A percentile compares a stretch with the other conserved stretches of the same genome.
Conservation (phyloP, 2,329 filamentous ascomycete genomes). For the Juglanconis juglandina region DNA sequence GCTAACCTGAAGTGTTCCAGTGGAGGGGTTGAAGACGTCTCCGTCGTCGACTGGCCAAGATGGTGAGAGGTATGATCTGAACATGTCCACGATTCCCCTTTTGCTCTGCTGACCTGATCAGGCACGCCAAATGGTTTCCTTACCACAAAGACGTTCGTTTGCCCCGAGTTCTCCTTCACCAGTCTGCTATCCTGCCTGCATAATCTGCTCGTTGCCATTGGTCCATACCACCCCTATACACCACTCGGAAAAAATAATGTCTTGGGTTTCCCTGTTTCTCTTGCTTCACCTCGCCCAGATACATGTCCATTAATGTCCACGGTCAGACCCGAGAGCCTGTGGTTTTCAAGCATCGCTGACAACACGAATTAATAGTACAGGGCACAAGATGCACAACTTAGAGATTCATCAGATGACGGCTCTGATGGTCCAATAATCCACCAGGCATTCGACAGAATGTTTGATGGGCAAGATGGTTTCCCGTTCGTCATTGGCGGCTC, state of each 20-base stretch:
- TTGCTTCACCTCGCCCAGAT: neutral
- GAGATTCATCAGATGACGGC: constrained; percentile 56
- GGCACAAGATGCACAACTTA: constrained; percentile 41
- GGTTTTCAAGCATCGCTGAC: neutral
- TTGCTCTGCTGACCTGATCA: constrained; percentile 27
- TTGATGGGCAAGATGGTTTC: constrained; percentile 53
- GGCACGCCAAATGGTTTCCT: constrained; percentile 48
- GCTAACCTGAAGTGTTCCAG: neutral
- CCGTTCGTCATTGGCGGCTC: constrained; percentile 53
- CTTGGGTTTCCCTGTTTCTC: neutral
- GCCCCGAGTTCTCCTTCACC: neutral
- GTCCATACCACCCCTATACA: neutral
- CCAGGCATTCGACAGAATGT: constrained; percentile 58
- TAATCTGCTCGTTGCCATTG: neutral
- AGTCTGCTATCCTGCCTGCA: neutral
- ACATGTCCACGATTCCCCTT: constrained; percentile 20
- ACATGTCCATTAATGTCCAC: neutral
- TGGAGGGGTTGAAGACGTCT: constrained; percentile 52
- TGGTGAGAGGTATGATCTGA: constrained; percentile 27
- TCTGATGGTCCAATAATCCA: constrained; percentile 53
- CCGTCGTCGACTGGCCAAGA: constrained; percentile 43
- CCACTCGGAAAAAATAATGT: neutral
- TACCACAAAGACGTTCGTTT: constrained; percentile 48
- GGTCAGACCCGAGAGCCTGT: neutral
- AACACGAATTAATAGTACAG: constrained; percentile 40